These are phyloP conservation scores for Aspergillus udagawae DNA, from an alignment of 2,329 filamentous ascomycete genomes.

Conservation along the genomic window DNA sequence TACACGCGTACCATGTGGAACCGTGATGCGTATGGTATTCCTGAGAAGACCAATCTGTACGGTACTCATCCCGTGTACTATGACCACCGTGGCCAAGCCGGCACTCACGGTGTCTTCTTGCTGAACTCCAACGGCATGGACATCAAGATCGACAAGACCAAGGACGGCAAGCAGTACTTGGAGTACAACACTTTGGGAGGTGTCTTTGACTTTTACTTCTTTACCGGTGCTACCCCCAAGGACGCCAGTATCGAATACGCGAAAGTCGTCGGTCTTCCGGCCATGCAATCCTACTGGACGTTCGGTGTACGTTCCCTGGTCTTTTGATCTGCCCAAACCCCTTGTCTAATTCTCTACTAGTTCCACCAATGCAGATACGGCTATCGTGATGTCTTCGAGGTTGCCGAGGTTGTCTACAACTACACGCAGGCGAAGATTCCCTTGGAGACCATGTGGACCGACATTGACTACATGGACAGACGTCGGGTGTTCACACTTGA, in stretches of 20 bases:
- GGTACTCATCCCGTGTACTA: slow-evolving; percentile 72
- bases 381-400: slow-evolving; percentile 49
- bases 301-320: slow-evolving; percentile 47
- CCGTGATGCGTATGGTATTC: slow-evolving; percentile 61
- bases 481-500: slow-evolving; percentile 39
- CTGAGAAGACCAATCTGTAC: slow-evolving; percentile 63
- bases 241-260: slow-evolving; percentile 59
- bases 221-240: slow-evolving; percentile 56
- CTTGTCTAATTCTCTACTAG: slow-evolving; percentile 11
- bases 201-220: slow-evolving; percentile 67
- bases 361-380: slow-evolving; percentile 62
- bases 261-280: slow-evolving; percentile 52
- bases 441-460: slow-evolving; percentile 45
- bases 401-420: slow-evolving; percentile 43
- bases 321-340: neutral
- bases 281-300: slow-evolving; percentile 63
- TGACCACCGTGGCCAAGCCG: slow-evolving; percentile 59
- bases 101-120: slow-evolving; percentile 63
- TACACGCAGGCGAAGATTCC: slow-evolving; percentile 41
- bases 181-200: slow-evolving; percentile 79
- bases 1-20: slow-evolving; percentile 69
- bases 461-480: slow-evolving; percentile 41
- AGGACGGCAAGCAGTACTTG: slow-evolving; percentile 60
- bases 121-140: slow-evolving; percentile 75
- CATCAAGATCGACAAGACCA: slow-evolving; percentile 64